A percentile compares a stretch with the other conserved stretches of the same genome.
phyloP scores from a whole-genome alignment of 805 yeast species.

The Yamadazyma endophytica region DNA sequence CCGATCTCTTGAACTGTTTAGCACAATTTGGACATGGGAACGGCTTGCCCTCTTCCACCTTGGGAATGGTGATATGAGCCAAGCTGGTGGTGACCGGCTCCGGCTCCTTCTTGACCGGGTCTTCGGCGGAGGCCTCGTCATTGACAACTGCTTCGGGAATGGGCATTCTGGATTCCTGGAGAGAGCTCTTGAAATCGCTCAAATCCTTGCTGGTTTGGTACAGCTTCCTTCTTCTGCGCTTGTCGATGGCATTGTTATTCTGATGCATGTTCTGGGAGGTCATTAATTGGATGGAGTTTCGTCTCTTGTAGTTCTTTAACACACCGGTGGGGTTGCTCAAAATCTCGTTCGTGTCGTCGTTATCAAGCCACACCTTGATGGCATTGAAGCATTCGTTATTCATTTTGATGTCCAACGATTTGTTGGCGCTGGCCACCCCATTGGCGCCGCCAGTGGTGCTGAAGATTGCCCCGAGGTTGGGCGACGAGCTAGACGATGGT shows the following conservation, averaged over 20 bases:
- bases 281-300: constrained; percentile 19
- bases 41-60: constrained; percentile 18
- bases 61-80: constrained; percentile 5
- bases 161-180: no score
- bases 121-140: no score
- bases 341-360: constrained; percentile 16
- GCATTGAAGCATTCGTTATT: constrained; percentile 40
- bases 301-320: constrained; percentile 16
- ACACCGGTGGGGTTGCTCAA: constrained; percentile 28
- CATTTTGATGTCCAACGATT: constrained; percentile 21
- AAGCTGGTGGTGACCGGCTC: no score
- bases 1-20: constrained; percentile 40
- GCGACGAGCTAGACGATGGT: constrained; percentile 15
- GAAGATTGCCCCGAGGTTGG: constrained; percentile 13
- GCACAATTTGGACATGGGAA: constrained; percentile 41
- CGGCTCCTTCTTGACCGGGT: no score
- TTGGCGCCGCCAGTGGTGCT: not conserved
- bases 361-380: constrained; percentile 31
- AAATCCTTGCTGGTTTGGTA: constrained; percentile 4
- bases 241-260: constrained; percentile 1
- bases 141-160: no score
- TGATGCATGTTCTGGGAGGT: not conserved
- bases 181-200: constrained; percentile 1
- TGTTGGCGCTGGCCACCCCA: not conserved
- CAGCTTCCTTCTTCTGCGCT: constrained; percentile 5